Conservation (phyloP, 2,329 filamentous ascomycete genomes). For the Monosporascus cannonballus region DNA sequence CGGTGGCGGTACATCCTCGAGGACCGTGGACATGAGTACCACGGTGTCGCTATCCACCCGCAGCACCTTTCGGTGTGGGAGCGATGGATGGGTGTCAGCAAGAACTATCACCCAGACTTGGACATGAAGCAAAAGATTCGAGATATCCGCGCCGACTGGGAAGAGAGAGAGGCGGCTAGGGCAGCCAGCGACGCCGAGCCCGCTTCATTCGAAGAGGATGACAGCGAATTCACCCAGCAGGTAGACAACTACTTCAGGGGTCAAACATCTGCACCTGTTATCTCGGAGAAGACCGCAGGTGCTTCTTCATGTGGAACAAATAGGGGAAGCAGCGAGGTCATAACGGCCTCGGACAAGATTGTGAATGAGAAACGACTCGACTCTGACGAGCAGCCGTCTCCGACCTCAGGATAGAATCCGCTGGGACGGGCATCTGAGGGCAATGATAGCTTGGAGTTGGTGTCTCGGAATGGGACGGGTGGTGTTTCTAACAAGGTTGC, state of each 20-base stretch:
- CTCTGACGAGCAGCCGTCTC: background rate
- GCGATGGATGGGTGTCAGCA: slow-evolving; percentile 69
- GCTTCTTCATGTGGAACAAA: background rate
- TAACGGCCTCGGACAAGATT: background rate
- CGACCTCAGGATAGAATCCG: background rate
- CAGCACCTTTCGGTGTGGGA: slow-evolving; percentile 87
- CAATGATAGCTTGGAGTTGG: too few species aligned
- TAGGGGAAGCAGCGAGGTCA: background rate
- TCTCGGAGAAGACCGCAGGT: slow-evolving; percentile 16
- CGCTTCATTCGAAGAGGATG: slow-evolving; percentile 30
- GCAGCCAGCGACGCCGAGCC: slow-evolving; percentile 42
- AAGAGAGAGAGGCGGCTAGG: slow-evolving; percentile 40
- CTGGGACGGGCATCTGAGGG: too few species aligned
- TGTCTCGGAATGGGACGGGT: too few species aligned
- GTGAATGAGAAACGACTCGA: background rate
- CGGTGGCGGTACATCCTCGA: slow-evolving; percentile 82
- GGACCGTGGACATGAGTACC: slow-evolving; percentile 75
- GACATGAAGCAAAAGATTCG: slow-evolving; percentile 81
- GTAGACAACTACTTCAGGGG: slow-evolving; percentile 49
- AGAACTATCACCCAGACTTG: slow-evolving; percentile 73
- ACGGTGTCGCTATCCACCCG: slow-evolving; percentile 87
- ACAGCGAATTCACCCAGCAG: slow-evolving; percentile 46
- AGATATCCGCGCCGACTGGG: slow-evolving; percentile 68
- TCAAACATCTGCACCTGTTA: slow-evolving; percentile 4
- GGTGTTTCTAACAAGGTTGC: too few species aligned